Percentiles rank a stretch among this genome's conserved stretches.
These are phyloP conservation scores for Daphne laureola DNA, from an alignment of 441 rosid species.

Conservation along the genomic window DNA sequence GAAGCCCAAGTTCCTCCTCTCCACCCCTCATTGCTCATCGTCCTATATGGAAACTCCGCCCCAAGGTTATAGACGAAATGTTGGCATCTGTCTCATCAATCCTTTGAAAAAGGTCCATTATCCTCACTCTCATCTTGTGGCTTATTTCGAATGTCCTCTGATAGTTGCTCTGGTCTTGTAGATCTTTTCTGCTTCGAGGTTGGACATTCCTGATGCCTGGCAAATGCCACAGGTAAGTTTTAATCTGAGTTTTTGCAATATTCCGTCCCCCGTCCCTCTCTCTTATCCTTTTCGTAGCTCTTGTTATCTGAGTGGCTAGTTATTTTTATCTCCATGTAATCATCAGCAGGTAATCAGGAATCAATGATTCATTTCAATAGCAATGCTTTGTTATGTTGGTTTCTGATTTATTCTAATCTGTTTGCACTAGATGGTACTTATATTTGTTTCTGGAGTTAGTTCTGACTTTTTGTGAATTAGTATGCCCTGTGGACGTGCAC, in stretches of 20 bases:
- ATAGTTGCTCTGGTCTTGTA: conserved; percentile 11
- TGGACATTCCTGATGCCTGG: conserved; percentile 80
- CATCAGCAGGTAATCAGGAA: too few relatives aligned
- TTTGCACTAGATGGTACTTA: too few relatives aligned
- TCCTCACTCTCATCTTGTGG: not conserved
- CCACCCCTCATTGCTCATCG: conserved; percentile 16
- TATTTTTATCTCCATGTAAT: too few relatives aligned
- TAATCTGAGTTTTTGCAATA: not conserved
- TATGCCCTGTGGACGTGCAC: too few relatives aligned
- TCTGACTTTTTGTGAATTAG: too few relatives aligned
- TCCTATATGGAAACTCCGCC: conserved; percentile 81
- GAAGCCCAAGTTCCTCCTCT: conserved; percentile 12
- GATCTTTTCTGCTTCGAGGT: conserved; percentile 85
- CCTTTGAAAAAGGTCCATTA: conserved; percentile 60
- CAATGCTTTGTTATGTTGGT: too few relatives aligned
- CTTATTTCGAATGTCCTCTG: not conserved
- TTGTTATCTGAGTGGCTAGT: too few relatives aligned
- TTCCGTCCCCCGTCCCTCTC: too few relatives aligned
- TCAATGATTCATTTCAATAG: too few relatives aligned
- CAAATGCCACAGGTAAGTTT: conserved; percentile 89
- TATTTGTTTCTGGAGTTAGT: too few relatives aligned
- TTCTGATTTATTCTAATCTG: too few relatives aligned
- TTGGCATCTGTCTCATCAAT: conserved; percentile 82
- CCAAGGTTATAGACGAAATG: conserved; percentile 82
- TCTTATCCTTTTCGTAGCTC: not conserved